phyloP scores from a whole-genome alignment of 1,284 basidiomycete species.

The Ustanciosporium gigantosporum region DNA sequence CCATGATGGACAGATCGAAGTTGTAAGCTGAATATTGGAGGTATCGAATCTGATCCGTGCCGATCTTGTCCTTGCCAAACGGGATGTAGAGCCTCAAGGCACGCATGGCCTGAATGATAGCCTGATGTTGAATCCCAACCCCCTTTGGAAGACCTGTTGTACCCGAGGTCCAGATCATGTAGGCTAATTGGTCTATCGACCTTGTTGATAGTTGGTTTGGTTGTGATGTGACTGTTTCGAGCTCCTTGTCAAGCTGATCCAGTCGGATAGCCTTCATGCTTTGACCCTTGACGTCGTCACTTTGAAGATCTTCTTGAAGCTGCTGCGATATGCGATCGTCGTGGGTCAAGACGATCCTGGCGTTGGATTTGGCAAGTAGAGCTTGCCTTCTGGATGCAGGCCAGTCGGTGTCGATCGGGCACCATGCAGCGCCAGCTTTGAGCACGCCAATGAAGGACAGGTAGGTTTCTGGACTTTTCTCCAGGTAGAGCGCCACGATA shows the following conservation, averaged over 20 bases:
- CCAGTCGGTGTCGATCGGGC: slow-evolving; percentile 61
- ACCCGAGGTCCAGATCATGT: slow-evolving; percentile 62
- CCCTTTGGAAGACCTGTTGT: slow-evolving; percentile 62
- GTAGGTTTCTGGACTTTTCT: slow-evolving; percentile 54
- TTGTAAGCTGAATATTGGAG: slow-evolving; percentile 61
- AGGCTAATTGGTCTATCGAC: slow-evolving; percentile 48
- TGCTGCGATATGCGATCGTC: slow-evolving; percentile 32
- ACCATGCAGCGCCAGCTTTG: slow-evolving; percentile 61
- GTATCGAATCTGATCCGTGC: slow-evolving; percentile 49
- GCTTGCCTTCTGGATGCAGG: slow-evolving; percentile 56
- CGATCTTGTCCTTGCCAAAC: slow-evolving; percentile 35
- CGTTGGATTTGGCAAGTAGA: slow-evolving; percentile 56
- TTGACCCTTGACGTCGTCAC: slow-evolving; percentile 12
- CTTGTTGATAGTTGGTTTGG: slow-evolving; percentile 1
- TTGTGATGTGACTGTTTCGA: background rate
- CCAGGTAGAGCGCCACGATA: slow-evolving; percentile 53
- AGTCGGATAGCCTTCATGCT: slow-evolving; percentile 40
- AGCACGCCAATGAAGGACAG: slow-evolving; percentile 51
- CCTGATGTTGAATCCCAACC: slow-evolving; percentile 57
- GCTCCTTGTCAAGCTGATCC: slow-evolving; percentile 35
- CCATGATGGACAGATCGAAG: slow-evolving; percentile 60
- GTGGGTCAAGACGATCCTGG: slow-evolving; percentile 43
- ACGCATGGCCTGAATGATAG: slow-evolving; percentile 59
- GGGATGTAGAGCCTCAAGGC: slow-evolving; percentile 56
- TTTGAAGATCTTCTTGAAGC: slow-evolving; percentile 23